phyloP scores from a whole-genome alignment of 345 rosid genomes.

The Mangifera indica region DNA sequence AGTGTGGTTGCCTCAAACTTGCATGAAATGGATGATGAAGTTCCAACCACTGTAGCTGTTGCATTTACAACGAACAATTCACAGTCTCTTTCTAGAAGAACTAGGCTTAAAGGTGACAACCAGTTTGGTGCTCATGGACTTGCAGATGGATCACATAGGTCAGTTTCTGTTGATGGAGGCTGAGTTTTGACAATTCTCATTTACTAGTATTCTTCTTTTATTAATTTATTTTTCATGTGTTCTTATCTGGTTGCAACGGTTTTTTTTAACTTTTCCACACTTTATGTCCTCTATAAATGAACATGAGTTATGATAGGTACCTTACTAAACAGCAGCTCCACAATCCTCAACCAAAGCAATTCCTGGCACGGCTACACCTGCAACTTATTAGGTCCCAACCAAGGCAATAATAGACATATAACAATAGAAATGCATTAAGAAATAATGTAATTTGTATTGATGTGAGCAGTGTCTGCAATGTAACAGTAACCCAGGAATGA shows the following conservation, averaged over 20 bases:
- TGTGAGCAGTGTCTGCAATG: too few relatives aligned
- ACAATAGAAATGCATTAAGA: too few relatives aligned
- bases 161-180: slow-evolving; percentile 75
- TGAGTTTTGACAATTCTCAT: slow-evolving; percentile 32
- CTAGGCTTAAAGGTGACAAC: slow-evolving; percentile 81
- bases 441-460: too few relatives aligned
- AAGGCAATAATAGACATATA: too few relatives aligned
- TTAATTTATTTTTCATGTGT: too few relatives aligned
- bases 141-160: slow-evolving; percentile 65
- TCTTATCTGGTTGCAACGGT: background rate
- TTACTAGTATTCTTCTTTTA: background rate
- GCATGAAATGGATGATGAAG: slow-evolving; percentile 83
- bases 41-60: slow-evolving; percentile 81
- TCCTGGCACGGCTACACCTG: too few relatives aligned
- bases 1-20: slow-evolving; percentile 76
- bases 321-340: too few relatives aligned
- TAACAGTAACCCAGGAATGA: too few relatives aligned
- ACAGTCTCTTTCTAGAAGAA: slow-evolving; percentile 91
- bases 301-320: too few relatives aligned
- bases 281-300: background rate
- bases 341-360: too few relatives aligned
- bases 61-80: slow-evolving; percentile 59
- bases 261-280: background rate
- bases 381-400: too few relatives aligned
- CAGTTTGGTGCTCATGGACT: slow-evolving; percentile 57